Evolutionary conservation across 2,329 filamentous ascomycete genomes (phyloP).

Genomic region (Trichothecium roseum): DNA sequence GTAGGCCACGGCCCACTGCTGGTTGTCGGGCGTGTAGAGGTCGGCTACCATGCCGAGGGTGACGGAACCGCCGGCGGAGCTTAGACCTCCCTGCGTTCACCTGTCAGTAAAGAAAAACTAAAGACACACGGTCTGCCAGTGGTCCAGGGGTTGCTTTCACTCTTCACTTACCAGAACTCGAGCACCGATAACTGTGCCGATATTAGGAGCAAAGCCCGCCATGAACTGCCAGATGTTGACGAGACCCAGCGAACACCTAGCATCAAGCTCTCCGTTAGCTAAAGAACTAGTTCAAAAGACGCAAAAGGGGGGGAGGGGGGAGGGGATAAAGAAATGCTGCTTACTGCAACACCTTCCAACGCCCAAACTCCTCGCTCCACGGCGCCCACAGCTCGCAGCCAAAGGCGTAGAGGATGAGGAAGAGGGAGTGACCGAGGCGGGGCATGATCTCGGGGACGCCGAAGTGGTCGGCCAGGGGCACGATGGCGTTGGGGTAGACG

Average conservation of each 20-base stretch:
- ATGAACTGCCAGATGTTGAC: conserved; percentile 70
- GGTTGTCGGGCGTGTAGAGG: conserved; percentile 59
- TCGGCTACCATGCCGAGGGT: conserved; percentile 67
- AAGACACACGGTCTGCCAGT: too few species aligned
- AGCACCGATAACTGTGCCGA: conserved; percentile 56
- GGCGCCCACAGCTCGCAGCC: conserved; percentile 83
- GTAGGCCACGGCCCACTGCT: conserved; percentile 66
- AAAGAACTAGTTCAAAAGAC: too few species aligned
- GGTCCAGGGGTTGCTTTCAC: too few species aligned
- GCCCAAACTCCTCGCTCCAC: conserved; percentile 73
- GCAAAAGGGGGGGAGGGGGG: too few species aligned
- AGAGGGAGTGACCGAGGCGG: conserved; percentile 64
- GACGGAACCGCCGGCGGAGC: conserved; percentile 61
- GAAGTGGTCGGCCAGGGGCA: conserved; percentile 57
- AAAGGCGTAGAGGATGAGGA: conserved; percentile 71
- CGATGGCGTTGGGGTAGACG: conserved; percentile 58
- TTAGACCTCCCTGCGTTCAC: conserved; percentile 41
- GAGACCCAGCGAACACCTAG: conserved; percentile 48
- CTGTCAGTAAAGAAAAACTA: not conserved
- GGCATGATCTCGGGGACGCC: conserved; percentile 56
- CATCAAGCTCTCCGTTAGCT: too few species aligned
- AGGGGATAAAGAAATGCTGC: too few species aligned
- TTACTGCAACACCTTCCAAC: conserved; percentile 62
- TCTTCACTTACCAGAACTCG: conserved; percentile 41
- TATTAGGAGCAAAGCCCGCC: conserved; percentile 63